Conservation (phyloP, 306 rosid species). For the Inga oerstediana region DNA sequence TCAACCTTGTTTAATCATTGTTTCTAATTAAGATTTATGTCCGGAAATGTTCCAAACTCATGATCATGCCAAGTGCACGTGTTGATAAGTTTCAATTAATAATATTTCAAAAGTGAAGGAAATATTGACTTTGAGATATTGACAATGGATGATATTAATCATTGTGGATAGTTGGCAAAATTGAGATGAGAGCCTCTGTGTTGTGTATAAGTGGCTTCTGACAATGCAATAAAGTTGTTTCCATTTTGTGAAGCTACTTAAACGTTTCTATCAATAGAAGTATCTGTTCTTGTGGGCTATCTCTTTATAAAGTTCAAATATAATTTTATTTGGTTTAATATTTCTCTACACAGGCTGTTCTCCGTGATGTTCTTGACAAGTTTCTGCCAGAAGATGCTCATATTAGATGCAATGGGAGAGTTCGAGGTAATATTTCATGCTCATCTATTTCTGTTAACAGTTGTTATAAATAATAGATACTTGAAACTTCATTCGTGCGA, state of each 20-base stretch:
- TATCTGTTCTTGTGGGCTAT: not conserved
- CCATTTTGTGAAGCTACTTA: slow-evolving; percentile 7
- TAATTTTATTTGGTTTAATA: slow-evolving; percentile 8
- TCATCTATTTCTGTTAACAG: slow-evolving; percentile 10
- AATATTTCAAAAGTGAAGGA: not conserved
- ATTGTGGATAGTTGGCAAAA: not conserved
- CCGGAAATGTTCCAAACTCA: not conserved
- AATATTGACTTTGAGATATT: not conserved
- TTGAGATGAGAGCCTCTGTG: not conserved
- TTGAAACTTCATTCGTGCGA: not conserved
- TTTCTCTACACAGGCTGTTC: slow-evolving; percentile 73
- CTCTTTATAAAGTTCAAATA: not conserved
- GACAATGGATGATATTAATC: not conserved
- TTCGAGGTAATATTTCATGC: slow-evolving; percentile 68
- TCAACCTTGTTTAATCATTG: not conserved
- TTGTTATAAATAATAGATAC: not conserved
- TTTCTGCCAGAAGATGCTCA: slow-evolving; percentile 91
- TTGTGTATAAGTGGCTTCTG: slow-evolving; percentile 10
- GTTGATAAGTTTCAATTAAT: not conserved
- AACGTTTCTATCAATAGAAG: not conserved
- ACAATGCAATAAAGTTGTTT: slow-evolving; percentile 12
- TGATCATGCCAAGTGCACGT: not conserved
- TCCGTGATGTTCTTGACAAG: slow-evolving; percentile 70
- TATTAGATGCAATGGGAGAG: slow-evolving; percentile 82
- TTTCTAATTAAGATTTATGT: not conserved